Base-by-base conservation (phyloP, 495 filamentous ascomycete species). In the Entonaema liquescens region DNA sequence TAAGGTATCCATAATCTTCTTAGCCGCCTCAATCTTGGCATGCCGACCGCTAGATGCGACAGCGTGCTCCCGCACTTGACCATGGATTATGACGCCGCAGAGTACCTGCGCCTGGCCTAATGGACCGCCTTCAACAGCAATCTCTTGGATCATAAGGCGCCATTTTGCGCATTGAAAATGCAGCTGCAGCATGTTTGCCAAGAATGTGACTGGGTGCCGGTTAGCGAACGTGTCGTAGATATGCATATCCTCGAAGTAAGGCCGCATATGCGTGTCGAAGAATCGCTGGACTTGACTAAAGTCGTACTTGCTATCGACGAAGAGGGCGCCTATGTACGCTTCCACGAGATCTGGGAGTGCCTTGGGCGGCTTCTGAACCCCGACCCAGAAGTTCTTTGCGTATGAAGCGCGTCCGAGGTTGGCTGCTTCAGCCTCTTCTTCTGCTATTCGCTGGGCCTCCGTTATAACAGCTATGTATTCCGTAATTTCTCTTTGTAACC, bases 181-280 rank as follows among this genome's bases (percentile, higher is more conserved):
- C 4, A 78, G 68, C 59, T 79, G 74, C 69, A 90, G 78, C 55
- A 80, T 62, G 38, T 80, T 79, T 21, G 74, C 74, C 0, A 86
- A 70, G 33, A 81, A 79, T 0, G 82, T 88, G 1, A 84, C 92
- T 1, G 95, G 95, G 68, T 98, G 94, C 19, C 92, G 92, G 75
- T 92, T 93, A 1, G 95, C 95, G 77, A 91, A 97, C 0, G 87
- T 89, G 78, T 97, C 94, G 75, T 97, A 97, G 31, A 96, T 83
- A 11, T 83, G 79, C 90, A 98, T 97, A 78, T 98, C 93, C 70
- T 89, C 85, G 68, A 98, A 98, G 77, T 86, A 98, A 17, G 88
- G 88, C 62, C 83, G 84, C 65, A 99, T 85, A 63, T 93, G 87
- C 6, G 67, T 77, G 23, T 89, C 76, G 79, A 97, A 97, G 80